Percentiles rank a stretch among this genome's conserved stretches.
phyloP scores from a whole-genome alignment of 805 yeast genomes.

The Suhomyces kilbournensis region DNA sequence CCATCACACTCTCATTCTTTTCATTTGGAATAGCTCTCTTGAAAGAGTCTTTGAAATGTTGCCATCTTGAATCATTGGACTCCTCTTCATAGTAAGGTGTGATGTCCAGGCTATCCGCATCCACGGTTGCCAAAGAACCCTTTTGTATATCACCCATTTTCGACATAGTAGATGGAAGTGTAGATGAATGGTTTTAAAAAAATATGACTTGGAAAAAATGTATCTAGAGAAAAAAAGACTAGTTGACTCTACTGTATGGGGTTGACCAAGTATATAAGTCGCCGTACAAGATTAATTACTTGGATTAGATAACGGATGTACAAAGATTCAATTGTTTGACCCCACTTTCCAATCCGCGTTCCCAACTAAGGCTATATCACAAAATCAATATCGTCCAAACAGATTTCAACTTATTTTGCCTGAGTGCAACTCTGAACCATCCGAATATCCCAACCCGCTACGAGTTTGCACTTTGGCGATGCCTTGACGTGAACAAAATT shows the following conservation, averaged over 20 bases:
- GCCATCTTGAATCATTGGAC: conserved; percentile 13
- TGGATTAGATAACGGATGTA: background rate
- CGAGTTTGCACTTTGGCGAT: background rate
- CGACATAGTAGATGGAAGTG: background rate
- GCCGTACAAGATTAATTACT: background rate
- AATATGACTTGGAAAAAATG: background rate
- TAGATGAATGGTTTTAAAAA: background rate
- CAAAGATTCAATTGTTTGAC: background rate
- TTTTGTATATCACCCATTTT: conserved; percentile 2
- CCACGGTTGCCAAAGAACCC: background rate
- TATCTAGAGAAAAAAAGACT: background rate
- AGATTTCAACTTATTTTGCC: background rate
- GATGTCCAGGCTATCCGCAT: conserved; percentile 5
- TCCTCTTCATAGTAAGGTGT: conserved; percentile 5
- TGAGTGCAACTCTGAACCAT: background rate
- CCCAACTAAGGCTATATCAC: background rate
- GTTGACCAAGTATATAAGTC: background rate
- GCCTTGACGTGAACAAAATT: background rate
- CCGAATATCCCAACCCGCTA: background rate
- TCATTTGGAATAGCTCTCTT: conserved; percentile 14
- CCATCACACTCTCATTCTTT: conserved; percentile 4
- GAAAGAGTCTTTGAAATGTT: conserved; percentile 20
- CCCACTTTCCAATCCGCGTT: background rate
- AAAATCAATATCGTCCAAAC: background rate
- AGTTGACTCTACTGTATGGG: background rate